These are phyloP conservation scores for Pelargonium citronellum DNA, from an alignment of 441 rosid species.

Conservation along the genomic window DNA sequence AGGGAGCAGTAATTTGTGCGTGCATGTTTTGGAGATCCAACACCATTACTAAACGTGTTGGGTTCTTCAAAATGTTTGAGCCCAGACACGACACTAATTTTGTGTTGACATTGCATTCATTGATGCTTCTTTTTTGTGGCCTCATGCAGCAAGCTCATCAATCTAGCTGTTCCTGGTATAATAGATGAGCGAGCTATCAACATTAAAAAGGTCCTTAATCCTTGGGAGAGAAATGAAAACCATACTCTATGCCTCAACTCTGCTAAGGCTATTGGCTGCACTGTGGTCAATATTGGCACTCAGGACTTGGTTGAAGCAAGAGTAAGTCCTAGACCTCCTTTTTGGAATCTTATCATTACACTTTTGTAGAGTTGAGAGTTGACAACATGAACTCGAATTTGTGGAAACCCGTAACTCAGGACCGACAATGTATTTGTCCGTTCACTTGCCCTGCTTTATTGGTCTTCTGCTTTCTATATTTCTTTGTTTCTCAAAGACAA, in stretches of 20 bases:
- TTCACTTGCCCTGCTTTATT: too few relatives aligned
- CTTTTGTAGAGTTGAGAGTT: too few relatives aligned
- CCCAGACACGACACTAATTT: too few relatives aligned
- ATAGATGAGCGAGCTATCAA: conserved; percentile 98
- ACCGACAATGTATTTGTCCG: too few relatives aligned
- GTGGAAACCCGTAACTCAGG: too few relatives aligned
- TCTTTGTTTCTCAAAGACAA: too few relatives aligned
- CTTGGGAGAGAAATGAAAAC: conserved; percentile 98
- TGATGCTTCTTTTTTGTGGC: conserved; percentile 20
- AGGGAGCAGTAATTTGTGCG: too few relatives aligned
- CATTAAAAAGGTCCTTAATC: conserved; percentile 71
- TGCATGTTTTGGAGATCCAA: too few relatives aligned
- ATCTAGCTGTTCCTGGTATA: conserved; percentile 95
- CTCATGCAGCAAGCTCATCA: conserved; percentile 86
- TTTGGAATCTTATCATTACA: background rate
- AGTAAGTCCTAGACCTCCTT: conserved; percentile 40
- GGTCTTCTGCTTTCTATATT: too few relatives aligned
- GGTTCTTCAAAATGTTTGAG: too few relatives aligned
- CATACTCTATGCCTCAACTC: conserved; percentile 96
- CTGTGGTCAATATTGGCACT: conserved; percentile 93
- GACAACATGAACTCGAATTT: too few relatives aligned
- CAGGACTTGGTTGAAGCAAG: conserved; percentile 93
- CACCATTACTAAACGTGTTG: too few relatives aligned
- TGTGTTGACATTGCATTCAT: conserved; percentile 12
- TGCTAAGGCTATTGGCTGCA: conserved; percentile 98